phyloP scores from a whole-genome alignment of 1,284 basidiomycete genomes.

The Grifola frondosa region DNA sequence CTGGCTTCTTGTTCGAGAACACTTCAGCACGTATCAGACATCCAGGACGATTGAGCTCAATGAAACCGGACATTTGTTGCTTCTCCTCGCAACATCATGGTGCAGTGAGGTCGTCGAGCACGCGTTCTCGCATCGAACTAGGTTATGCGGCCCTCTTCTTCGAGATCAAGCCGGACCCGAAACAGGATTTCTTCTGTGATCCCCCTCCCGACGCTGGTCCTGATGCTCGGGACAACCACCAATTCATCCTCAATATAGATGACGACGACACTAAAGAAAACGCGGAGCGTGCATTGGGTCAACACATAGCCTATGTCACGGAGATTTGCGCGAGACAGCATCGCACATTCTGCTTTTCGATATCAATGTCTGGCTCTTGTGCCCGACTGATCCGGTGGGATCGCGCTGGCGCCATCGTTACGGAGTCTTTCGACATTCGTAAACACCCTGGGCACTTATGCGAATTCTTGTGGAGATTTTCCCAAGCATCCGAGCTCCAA shows the following conservation, averaged over 20 bases:
- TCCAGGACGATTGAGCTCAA: neutral
- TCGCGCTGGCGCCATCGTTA: conserved; percentile 5
- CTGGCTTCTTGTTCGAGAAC: conserved; percentile 10
- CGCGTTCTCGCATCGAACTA: neutral
- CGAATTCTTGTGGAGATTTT: conserved; percentile 6
- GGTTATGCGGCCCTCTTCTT: conserved; percentile 15
- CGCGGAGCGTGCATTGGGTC: neutral
- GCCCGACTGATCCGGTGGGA: conserved; percentile 10
- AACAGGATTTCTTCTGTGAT: conserved; percentile 8
- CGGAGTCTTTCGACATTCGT: conserved; percentile 6
- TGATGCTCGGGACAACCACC: neutral
- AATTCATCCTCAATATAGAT: neutral
- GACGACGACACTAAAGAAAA: neutral
- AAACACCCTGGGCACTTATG: conserved; percentile 1
- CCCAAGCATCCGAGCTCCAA: neutral
- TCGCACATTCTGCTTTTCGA: conserved; percentile 3
- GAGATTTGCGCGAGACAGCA: conserved; percentile 11
- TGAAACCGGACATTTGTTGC: conserved; percentile 13
- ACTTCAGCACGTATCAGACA: neutral
- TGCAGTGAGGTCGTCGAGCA: neutral
- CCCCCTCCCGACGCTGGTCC: neutral
- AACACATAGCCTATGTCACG: conserved; percentile 5
- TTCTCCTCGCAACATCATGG: neutral
- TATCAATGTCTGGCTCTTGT: conserved; percentile 1
- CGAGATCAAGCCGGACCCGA: neutral